Conservation (phyloP, 768 basidiomycete species). For the Kwoniella newhampshirensis region DNA sequence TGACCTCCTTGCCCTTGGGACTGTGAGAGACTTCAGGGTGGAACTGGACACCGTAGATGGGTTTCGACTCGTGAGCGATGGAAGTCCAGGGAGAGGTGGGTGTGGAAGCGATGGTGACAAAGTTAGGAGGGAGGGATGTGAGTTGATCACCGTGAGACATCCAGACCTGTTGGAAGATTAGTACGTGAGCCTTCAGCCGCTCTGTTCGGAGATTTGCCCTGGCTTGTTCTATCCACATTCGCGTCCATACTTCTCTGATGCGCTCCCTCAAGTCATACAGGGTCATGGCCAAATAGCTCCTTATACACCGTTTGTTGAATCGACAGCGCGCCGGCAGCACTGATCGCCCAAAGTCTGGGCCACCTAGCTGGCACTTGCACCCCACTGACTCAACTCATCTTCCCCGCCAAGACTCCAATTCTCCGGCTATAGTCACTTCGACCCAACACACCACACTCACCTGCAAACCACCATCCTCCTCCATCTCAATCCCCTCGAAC, state of each 20-base stretch:
- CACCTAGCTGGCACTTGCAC: too few species aligned
- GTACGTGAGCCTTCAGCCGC: background rate
- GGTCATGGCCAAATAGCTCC: too few species aligned
- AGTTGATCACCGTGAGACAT: constrained; percentile 99
- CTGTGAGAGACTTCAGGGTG: constrained; percentile 98
- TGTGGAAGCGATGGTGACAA: constrained; percentile 84
- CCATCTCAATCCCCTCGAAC: constrained; percentile 70
- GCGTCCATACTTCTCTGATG: too few species aligned
- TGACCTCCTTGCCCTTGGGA: constrained; percentile 81
- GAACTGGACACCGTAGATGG: constrained; percentile 95
- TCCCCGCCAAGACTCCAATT: too few species aligned
- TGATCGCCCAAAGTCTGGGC: too few species aligned
- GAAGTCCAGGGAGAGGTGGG: constrained; percentile 86
- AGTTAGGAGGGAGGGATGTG: constrained; percentile 72
- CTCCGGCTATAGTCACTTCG: background rate
- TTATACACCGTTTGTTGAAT: too few species aligned
- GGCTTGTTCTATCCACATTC: too few species aligned
- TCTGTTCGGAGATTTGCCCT: too few species aligned
- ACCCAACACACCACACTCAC: constrained; percentile 54
- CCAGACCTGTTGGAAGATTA: constrained; percentile 71
- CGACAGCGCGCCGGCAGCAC: too few species aligned
- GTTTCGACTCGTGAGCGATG: constrained; percentile 82
- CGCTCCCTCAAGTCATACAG: too few species aligned
- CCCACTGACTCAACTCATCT: too few species aligned
- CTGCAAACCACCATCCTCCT: constrained; percentile 73